These are phyloP conservation scores for Boletus sp. DNA, from an alignment of 768 basidiomycete species.

Conservation along the genomic window DNA sequence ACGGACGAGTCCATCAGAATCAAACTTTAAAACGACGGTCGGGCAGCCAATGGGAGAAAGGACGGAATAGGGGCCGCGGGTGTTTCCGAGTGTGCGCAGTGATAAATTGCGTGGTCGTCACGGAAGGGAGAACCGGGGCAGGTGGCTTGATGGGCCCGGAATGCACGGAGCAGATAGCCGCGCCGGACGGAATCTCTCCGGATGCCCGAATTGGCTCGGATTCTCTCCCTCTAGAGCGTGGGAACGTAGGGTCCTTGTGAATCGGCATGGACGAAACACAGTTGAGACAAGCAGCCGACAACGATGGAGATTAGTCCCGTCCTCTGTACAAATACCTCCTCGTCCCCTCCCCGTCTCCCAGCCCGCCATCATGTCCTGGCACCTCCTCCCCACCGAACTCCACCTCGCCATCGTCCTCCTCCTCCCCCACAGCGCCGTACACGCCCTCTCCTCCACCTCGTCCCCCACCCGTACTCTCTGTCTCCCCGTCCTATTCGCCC, in stretches of 20 bases:
- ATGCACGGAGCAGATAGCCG: slow-evolving; percentile 15
- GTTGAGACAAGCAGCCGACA: neutral
- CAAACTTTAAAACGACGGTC: too few species aligned
- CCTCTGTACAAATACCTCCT: neutral
- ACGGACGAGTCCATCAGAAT: too few species aligned
- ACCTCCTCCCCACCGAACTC: slow-evolving; percentile 61
- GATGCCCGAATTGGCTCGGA: slow-evolving; percentile 9
- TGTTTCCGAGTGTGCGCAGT: neutral
- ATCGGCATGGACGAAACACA: slow-evolving; percentile 15
- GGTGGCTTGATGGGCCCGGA: slow-evolving; percentile 12
- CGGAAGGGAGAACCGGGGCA: neutral
- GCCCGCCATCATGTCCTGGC: slow-evolving; percentile 40
- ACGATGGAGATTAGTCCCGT: slow-evolving; percentile 17
- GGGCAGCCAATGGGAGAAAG: too few species aligned
- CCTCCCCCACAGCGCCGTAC: slow-evolving; percentile 44
- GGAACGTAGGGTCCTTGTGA: slow-evolving; percentile 12
- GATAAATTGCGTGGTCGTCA: neutral
- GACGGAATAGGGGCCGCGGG: neutral
- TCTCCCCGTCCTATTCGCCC: slow-evolving; percentile 58
- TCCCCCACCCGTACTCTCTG: slow-evolving; percentile 50
- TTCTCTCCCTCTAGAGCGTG: slow-evolving; percentile 21
- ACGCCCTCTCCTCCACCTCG: slow-evolving; percentile 48
- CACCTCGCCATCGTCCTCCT: slow-evolving; percentile 53
- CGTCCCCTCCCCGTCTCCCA: neutral
- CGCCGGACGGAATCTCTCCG: slow-evolving; percentile 26